These are phyloP conservation scores for Xenoacremonium recifei DNA, from an alignment of 2,329 filamentous ascomycete genomes.

Conservation along the genomic window DNA sequence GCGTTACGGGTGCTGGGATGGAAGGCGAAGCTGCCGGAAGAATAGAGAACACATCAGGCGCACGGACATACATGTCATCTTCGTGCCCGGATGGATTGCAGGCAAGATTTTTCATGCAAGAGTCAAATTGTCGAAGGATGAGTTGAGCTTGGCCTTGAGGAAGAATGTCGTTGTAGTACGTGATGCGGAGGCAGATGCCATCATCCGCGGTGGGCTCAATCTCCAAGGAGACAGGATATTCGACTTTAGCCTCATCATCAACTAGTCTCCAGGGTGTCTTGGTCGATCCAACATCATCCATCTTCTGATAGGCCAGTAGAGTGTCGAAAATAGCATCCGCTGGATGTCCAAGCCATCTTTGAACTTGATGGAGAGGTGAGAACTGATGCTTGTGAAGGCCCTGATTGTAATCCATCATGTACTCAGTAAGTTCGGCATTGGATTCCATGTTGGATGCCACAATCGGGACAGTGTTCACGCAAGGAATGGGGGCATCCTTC, in stretches of 20 bases:
- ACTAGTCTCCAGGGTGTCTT: constrained; percentile 55
- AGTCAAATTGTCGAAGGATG: constrained; percentile 71
- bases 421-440: constrained; percentile 56
- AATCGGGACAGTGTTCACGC: constrained; percentile 78
- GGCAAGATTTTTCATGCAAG: constrained; percentile 59
- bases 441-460: constrained; percentile 53
- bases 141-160: constrained; percentile 66
- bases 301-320: constrained; percentile 79
- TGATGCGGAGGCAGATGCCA: constrained; percentile 61
- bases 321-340: constrained; percentile 76
- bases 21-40: constrained; percentile 57
- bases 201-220: constrained; percentile 56
- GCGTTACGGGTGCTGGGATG: constrained; percentile 55
- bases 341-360: constrained; percentile 66
- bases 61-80: constrained; percentile 33
- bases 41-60: constrained; percentile 58
- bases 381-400: constrained; percentile 68
- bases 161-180: constrained; percentile 62
- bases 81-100: constrained; percentile 42
- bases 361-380: constrained; percentile 67
- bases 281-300: constrained; percentile 22
- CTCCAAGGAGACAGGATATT: constrained; percentile 81
- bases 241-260: constrained; percentile 66
- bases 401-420: constrained; percentile 65
- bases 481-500: constrained; percentile 66